Evolutionary conservation across 202 grass and related monocot genomes (phyloP).

Genomic region (Cymbopogon flexuosus): DNA sequence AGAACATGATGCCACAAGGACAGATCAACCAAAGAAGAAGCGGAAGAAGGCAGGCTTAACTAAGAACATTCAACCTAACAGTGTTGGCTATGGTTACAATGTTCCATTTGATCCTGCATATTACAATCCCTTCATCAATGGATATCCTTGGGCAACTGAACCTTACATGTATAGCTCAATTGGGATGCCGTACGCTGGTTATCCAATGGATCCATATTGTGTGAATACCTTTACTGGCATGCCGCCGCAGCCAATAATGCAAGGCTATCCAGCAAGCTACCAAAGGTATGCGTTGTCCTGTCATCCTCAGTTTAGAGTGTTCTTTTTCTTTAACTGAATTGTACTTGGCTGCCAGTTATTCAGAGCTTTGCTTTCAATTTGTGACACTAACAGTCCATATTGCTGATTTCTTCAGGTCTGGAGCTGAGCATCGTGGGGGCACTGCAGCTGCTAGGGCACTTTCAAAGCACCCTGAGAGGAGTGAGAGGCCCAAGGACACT

Average conservation of each 20-base stretch:
- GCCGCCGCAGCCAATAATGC: constrained; percentile 32
- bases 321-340: not conserved
- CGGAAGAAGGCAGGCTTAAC: constrained; percentile 40
- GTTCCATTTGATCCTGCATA: constrained; percentile 35
- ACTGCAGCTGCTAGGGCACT: not conserved
- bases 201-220: constrained; percentile 33
- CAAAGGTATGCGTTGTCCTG: constrained; percentile 30
- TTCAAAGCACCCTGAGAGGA: constrained; percentile 20
- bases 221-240: constrained; percentile 17
- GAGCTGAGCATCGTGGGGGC: not conserved
- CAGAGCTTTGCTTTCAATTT: not conserved
- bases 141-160: constrained; percentile 41
- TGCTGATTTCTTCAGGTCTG: constrained; percentile 19
- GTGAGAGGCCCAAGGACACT: constrained; percentile 1
- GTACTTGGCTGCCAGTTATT: not conserved
- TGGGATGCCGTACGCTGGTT: constrained; percentile 41
- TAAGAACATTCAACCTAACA: constrained; percentile 23
- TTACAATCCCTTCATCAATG: constrained; percentile 44
- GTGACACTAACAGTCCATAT: not conserved
- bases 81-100: constrained; percentile 35
- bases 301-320: not conserved
- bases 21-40: constrained; percentile 50
- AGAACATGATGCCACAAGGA: not conserved
- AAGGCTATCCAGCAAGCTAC: constrained; percentile 30
- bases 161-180: constrained; percentile 40